Evolutionary conservation across 176 grass and related monocot genomes (phyloP).

Genomic region (Alloteropsis semialata): DNA sequence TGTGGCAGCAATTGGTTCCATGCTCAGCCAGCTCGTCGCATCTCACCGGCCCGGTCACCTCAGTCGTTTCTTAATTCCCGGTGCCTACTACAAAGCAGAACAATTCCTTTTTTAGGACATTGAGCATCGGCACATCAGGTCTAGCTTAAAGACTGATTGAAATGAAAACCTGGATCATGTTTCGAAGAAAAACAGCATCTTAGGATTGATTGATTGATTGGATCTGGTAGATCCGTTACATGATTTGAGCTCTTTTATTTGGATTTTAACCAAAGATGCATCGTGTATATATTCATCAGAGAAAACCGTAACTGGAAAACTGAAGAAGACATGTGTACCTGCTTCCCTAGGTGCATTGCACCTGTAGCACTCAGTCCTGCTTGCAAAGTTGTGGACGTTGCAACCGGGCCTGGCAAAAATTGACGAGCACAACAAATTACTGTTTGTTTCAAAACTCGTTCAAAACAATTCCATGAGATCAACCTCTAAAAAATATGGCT

Average conservation of each 20-base stretch:
- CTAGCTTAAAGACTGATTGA: not conserved
- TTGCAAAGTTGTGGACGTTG: constrained; percentile 94
- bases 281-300: not conserved
- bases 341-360: constrained; percentile 72
- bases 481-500: not conserved
- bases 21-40: constrained; percentile 9
- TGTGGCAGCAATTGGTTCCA: constrained; percentile 3
- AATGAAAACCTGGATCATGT: not conserved
- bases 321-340: constrained; percentile 32
- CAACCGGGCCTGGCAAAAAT: constrained; percentile 65
- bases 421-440: not conserved
- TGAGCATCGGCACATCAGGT: not conserved
- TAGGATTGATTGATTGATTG: constrained; percentile 3
- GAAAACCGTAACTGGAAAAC: not conserved
- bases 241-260: not conserved
- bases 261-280: not conserved
- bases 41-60: constrained; percentile 10
- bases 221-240: not conserved
- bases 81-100: constrained; percentile 26
- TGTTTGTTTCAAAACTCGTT: not conserved
- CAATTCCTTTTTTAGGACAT: not conserved
- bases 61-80: constrained; percentile 18
- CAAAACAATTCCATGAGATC: not conserved
- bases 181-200: not conserved
- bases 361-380: constrained; percentile 76